phyloP scores from a whole-genome alignment of 2,329 filamentous ascomycete genomes.

The Tolypocladium ophioglossoides region DNA sequence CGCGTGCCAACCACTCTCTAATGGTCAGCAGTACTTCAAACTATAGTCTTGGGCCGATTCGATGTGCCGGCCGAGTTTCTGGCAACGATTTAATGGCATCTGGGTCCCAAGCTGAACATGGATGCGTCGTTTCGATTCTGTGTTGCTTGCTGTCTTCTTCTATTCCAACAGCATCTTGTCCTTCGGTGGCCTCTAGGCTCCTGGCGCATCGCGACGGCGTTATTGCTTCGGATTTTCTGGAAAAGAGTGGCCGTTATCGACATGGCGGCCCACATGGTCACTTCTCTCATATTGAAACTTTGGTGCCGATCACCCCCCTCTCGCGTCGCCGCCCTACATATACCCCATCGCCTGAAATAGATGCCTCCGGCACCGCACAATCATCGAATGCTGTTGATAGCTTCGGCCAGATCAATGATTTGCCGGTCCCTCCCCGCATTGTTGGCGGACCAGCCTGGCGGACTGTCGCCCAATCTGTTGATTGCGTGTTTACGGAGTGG shows the following conservation, averaged over 20 bases:
- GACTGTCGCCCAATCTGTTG: not conserved
- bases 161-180: not conserved
- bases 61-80: not conserved
- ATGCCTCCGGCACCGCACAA: not conserved
- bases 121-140: not conserved
- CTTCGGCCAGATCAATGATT: not conserved
- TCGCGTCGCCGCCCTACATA: not conserved
- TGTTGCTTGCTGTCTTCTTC: not conserved
- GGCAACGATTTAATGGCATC: not conserved
- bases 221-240: constrained; percentile 1
- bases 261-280: not conserved
- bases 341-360: not conserved
- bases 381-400: not conserved
- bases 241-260: not conserved
- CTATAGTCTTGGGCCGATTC: not conserved
- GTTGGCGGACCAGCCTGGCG: too few species aligned
- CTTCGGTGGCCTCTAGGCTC: not conserved
- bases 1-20: constrained; percentile 1
- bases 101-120: not conserved
- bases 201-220: constrained; percentile 6
- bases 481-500: not conserved
- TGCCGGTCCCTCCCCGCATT: too few species aligned
- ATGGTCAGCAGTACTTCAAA: not conserved
- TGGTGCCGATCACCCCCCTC: not conserved
- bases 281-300: not conserved